A percentile compares a stretch with the other conserved stretches of the same genome.
Conservation (phyloP, 768 basidiomycete genomes). For the Pleurotus tuoliensis region DNA sequence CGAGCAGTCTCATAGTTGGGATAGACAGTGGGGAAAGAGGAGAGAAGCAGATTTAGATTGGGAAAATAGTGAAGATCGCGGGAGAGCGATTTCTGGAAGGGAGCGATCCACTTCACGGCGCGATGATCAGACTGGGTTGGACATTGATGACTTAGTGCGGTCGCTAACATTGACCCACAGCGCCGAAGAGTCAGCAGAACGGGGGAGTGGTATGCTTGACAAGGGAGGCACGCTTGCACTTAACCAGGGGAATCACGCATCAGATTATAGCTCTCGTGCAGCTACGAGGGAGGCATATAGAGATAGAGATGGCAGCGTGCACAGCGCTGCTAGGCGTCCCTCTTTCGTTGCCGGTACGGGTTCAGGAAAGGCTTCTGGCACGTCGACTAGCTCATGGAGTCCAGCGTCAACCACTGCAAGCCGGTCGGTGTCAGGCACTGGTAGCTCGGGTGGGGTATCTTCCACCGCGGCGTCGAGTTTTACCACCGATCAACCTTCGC, state of each 20-base stretch:
- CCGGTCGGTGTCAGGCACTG: neutral
- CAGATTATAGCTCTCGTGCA: neutral
- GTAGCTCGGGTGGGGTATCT: constrained; percentile 3
- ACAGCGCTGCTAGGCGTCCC: neutral
- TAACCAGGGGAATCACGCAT: neutral
- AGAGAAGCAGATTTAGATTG: neutral
- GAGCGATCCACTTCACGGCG: neutral
- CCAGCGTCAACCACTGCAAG: constrained; percentile 4
- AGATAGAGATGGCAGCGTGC: neutral
- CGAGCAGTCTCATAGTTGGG: neutral
- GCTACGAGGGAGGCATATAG: neutral
- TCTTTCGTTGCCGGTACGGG: neutral
- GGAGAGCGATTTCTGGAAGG: neutral
- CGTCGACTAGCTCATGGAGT: constrained; percentile 2
- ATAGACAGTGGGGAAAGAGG: neutral
- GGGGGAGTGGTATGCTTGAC: neutral
- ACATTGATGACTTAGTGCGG: neutral
- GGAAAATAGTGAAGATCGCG: neutral
- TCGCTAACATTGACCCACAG: neutral
- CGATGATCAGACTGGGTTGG: neutral
- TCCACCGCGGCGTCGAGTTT: constrained; percentile 1
- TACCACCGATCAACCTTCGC: constrained; percentile 1
- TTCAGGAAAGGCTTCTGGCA: neutral
- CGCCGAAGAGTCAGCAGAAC: neutral
- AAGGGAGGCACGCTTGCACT: neutral